Evolutionary conservation across 2,329 filamentous ascomycete species (phyloP), one percentile per base, ranked within the genome.

Genomic region (Ophiocordyceps unilateralis): DNA sequence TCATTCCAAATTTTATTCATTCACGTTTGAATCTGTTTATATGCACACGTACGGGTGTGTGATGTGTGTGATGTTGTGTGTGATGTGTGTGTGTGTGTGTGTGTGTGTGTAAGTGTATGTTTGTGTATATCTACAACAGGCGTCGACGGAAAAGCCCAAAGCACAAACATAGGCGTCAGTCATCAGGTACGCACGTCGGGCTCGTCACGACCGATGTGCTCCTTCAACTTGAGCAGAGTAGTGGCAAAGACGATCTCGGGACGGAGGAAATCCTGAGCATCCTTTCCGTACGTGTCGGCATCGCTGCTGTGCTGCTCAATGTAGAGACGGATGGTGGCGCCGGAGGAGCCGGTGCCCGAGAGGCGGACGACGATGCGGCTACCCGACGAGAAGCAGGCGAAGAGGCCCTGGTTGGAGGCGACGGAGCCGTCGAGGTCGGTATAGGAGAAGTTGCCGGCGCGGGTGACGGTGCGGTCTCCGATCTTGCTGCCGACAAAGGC

Each of bases 361-460:
- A 98, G 72, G 55, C 91, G 83, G 45, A 96, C 87, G 42, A 98
- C 87, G 47, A 96, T 89, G 52, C 91, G 83, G 67, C 85, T 94
- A 48, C 89, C 89, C 46, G 93, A 88, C 44, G 87, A 86, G 65
- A 96, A 96, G 63, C 84, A 83, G 60, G 88, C 83, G 59, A 84
- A 98, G 53, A 98, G 78, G 50, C 91, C 91, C 69, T 98, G 91
- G 70, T 95, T 93, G 60, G 87, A 85, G 57, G 86, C 83, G 43
- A 96, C 85, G 50, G 86, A 94, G 48, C 89, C 91, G 57, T 98
- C 91, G n/a, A 98, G 79, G 58, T 98, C 91, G 9, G 86, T 96
- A 74, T 98, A 98, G 26, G 85, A 86, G 65, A 98, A 98, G 73
- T 98, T 88, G 51, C 88, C 91, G 7, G 88, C 89, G 54, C 93